phyloP scores from a whole-genome alignment of 1,284 basidiomycete species.

The Pseudozyma thailandica region DNA sequence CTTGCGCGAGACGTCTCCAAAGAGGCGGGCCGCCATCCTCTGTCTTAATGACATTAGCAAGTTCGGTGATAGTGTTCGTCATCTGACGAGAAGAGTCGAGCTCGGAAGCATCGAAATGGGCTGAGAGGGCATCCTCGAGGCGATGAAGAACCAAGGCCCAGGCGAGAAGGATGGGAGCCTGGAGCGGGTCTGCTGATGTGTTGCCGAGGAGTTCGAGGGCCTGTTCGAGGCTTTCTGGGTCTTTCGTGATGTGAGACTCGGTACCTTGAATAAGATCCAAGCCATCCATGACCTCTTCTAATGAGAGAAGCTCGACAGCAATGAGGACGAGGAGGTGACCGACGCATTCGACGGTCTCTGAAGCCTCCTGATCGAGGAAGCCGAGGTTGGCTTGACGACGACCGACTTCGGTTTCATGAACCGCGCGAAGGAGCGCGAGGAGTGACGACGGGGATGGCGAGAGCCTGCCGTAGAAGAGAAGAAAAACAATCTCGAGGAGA shows the following conservation, averaged over 20 bases:
- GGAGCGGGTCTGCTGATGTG: slow-evolving; percentile 73
- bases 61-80: slow-evolving; percentile 15
- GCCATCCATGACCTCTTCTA: slow-evolving; percentile 77
- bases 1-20: slow-evolving; percentile 67
- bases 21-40: slow-evolving; percentile 60
- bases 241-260: slow-evolving; percentile 21
- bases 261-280: slow-evolving; percentile 21
- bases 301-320: slow-evolving; percentile 80
- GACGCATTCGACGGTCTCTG: slow-evolving; percentile 76
- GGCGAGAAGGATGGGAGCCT: slow-evolving; percentile 77
- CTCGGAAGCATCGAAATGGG: slow-evolving; percentile 39
- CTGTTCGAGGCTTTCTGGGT: slow-evolving; percentile 36
- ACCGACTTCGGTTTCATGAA: slow-evolving; percentile 77
- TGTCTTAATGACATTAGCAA: slow-evolving; percentile 43
- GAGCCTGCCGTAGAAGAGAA: slow-evolving; percentile 82
- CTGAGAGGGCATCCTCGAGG: slow-evolving; percentile 60
- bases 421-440: slow-evolving; percentile 74
- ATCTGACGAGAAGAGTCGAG: slow-evolving; percentile 44
- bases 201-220: slow-evolving; percentile 74
- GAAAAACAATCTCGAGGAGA: slow-evolving; percentile 83
- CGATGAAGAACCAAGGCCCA: slow-evolving; percentile 79
- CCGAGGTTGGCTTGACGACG: slow-evolving; percentile 76
- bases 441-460: slow-evolving; percentile 76
- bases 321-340: slow-evolving; percentile 80
- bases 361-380: slow-evolving; percentile 76